Percentiles rank a stretch among this genome's conserved stretches.
phyloP scores from a whole-genome alignment of 768 basidiomycete genomes.

The Xerocomellus intermedius region DNA sequence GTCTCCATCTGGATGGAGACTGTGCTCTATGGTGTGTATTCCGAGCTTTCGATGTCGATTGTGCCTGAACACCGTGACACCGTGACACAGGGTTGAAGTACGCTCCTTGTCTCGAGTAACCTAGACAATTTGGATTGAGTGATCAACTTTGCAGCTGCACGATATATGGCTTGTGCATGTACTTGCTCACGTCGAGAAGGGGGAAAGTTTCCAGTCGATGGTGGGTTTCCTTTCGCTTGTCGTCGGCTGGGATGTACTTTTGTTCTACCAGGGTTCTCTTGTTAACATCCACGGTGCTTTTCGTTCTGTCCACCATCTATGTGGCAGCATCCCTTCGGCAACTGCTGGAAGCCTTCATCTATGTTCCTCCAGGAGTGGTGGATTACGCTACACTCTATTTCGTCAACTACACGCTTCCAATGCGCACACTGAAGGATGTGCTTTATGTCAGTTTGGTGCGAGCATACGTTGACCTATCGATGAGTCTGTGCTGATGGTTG shows the following conservation, averaged over 20 bases:
- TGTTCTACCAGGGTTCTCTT: slow-evolving; percentile 9
- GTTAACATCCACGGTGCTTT: slow-evolving; percentile 13
- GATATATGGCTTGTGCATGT: slow-evolving; percentile 17
- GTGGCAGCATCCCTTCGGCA: slow-evolving; percentile 14
- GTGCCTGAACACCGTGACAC: not conserved
- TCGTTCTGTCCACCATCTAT: slow-evolving; percentile 10
- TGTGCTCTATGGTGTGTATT: slow-evolving; percentile 16
- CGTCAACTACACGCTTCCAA: slow-evolving; percentile 4
- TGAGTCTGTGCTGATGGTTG: not conserved
- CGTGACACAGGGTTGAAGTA: slow-evolving; percentile 9
- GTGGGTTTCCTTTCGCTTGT: not conserved
- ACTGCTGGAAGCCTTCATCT: slow-evolving; percentile 16
- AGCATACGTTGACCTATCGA: not conserved
- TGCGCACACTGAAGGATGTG: slow-evolving; percentile 15
- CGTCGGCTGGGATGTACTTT: not conserved
- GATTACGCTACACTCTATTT: slow-evolving; percentile 16
- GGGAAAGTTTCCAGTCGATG: not conserved
- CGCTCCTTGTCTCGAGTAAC: not conserved
- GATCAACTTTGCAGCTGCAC: slow-evolving; percentile 4
- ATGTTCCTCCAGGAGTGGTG: slow-evolving; percentile 2
- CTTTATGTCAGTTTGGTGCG: slow-evolving; percentile 16
- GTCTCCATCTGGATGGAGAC: slow-evolving; percentile 18
- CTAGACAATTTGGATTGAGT: not conserved
- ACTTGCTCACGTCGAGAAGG: slow-evolving; percentile 4
- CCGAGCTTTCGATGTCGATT: not conserved